These are phyloP conservation scores for Diaporthe amygdali DNA, from an alignment of 2,329 filamentous ascomycete species.

Conservation along the genomic window DNA sequence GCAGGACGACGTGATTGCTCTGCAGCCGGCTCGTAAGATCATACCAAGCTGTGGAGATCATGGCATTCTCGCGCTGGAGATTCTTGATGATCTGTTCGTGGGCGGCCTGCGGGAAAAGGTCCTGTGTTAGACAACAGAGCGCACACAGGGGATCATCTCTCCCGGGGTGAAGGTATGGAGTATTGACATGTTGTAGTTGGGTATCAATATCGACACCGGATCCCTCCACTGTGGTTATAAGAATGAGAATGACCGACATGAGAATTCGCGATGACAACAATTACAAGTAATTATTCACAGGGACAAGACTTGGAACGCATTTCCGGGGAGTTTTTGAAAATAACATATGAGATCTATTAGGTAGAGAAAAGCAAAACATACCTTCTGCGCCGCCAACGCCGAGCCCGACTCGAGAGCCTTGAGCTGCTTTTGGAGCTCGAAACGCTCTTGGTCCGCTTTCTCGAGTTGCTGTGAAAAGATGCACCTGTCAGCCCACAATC, in stretches of 20 bases:
- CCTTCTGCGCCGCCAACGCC: conserved; percentile 56
- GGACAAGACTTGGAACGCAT: conserved; percentile 12
- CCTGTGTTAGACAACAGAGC: conserved; percentile 19
- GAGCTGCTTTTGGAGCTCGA: conserved; percentile 59
- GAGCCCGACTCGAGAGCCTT: conserved; percentile 58
- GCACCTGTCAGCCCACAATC: conserved; percentile 28
- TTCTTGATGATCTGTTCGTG: conserved; percentile 66
- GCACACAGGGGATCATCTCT: conserved; percentile 13
- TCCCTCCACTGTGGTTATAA: conserved; percentile 18
- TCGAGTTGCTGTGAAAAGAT: conserved; percentile 57
- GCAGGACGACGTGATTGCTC: conserved; percentile 81
- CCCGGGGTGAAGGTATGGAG: conserved; percentile 2
- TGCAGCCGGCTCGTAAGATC: conserved; percentile 79
- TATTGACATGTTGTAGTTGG: conserved; percentile 22
- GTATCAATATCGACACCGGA: conserved; percentile 19
- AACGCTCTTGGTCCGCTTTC: conserved; percentile 60
- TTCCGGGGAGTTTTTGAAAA: neutral
- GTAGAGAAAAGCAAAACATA: conserved; percentile 41
- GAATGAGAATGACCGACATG: conserved; percentile 16
- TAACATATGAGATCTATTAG: conserved; percentile 5
- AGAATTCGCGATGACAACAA: conserved; percentile 8
- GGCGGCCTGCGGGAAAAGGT: conserved; percentile 45
- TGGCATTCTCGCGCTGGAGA: conserved; percentile 76
- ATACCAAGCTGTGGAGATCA: conserved; percentile 87
- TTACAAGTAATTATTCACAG: neutral